Conservation (phyloP, 2,329 filamentous ascomycete genomes). For the Microdochium bolleyi region DNA sequence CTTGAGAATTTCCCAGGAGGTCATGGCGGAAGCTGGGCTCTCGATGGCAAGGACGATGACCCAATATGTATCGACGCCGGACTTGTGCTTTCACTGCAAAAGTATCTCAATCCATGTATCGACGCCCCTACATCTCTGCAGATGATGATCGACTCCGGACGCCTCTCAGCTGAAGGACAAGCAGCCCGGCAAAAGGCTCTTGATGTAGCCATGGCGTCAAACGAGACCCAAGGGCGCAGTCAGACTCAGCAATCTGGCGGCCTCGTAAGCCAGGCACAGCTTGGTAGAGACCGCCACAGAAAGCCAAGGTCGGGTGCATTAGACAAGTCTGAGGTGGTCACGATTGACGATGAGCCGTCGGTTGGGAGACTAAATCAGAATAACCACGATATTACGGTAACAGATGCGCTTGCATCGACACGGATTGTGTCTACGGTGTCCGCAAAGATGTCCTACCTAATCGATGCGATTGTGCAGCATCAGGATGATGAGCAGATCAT, state of each 20-base stretch:
- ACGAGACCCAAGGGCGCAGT: not conserved
- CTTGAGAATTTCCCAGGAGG: slow-evolving; percentile 58
- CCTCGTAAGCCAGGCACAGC: slow-evolving; percentile 16
- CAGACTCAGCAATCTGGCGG: slow-evolving; percentile 6
- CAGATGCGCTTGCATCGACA: slow-evolving; percentile 47
- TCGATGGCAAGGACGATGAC: slow-evolving; percentile 44
- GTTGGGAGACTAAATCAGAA: not conserved
- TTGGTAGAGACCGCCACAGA: slow-evolving; percentile 16
- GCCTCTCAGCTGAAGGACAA: slow-evolving; percentile 29
- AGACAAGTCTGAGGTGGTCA: slow-evolving; percentile 1
- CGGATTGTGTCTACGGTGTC: slow-evolving; percentile 73
- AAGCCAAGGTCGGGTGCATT: slow-evolving; percentile 13
- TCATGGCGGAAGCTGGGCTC: slow-evolving; percentile 57
- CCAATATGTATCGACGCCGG: slow-evolving; percentile 38
- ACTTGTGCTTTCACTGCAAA: slow-evolving; percentile 44
- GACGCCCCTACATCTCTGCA: slow-evolving; percentile 35
- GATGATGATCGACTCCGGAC: slow-evolving; percentile 36
- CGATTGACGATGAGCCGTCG: slow-evolving; percentile 18
- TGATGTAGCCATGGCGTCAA: slow-evolving; percentile 3
- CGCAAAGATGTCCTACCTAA: slow-evolving; percentile 77
- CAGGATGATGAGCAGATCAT: slow-evolving; percentile 76
- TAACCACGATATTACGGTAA: slow-evolving; percentile 27
- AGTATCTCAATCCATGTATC: slow-evolving; percentile 36
- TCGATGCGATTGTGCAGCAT: slow-evolving; percentile 62
- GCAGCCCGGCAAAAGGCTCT: slow-evolving; percentile 25